phyloP scores from a whole-genome alignment of 2,329 filamentous ascomycete species.

The Fusarium gaditjirri region DNA sequence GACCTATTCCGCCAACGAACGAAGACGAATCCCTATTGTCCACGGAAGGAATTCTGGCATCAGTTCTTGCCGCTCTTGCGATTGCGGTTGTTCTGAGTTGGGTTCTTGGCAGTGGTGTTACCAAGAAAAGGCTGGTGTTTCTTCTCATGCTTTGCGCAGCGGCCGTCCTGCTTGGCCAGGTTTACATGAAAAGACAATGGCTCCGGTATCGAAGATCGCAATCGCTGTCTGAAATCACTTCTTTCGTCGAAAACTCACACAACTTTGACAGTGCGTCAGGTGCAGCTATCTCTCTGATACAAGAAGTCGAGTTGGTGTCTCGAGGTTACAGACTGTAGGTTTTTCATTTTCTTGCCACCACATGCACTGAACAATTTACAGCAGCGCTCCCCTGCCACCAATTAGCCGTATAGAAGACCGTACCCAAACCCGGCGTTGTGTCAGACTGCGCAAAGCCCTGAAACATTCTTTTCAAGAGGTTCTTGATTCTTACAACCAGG shows the following conservation, averaged over 20 bases:
- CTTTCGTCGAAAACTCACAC: slow-evolving; percentile 79
- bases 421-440: slow-evolving; percentile 80
- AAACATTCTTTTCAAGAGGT: slow-evolving; percentile 75
- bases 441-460: slow-evolving; percentile 81
- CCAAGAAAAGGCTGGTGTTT: slow-evolving; percentile 64
- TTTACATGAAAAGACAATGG: slow-evolving; percentile 82
- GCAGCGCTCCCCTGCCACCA: slow-evolving; percentile 90
- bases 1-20: slow-evolving; percentile 16
- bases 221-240: slow-evolving; percentile 74
- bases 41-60: slow-evolving; percentile 61
- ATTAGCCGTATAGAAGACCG: slow-evolving; percentile 90
- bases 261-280: slow-evolving; percentile 82
- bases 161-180: slow-evolving; percentile 68
- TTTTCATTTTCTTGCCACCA: neutral
- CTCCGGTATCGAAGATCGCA: slow-evolving; percentile 81
- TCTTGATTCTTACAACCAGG: slow-evolving; percentile 77
- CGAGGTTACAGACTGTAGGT: slow-evolving; percentile 86
- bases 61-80: slow-evolving; percentile 63
- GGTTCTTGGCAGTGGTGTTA: slow-evolving; percentile 67
- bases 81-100: slow-evolving; percentile 80
- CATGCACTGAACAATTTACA: slow-evolving; percentile 49
- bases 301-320: slow-evolving; percentile 95
- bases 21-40: slow-evolving; percentile 50
- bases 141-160: slow-evolving; percentile 64
- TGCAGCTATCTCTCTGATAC: slow-evolving; percentile 82